phyloP scores from a whole-genome alignment of 108 stramenopile species.

The Cyclotella sp. region DNA sequence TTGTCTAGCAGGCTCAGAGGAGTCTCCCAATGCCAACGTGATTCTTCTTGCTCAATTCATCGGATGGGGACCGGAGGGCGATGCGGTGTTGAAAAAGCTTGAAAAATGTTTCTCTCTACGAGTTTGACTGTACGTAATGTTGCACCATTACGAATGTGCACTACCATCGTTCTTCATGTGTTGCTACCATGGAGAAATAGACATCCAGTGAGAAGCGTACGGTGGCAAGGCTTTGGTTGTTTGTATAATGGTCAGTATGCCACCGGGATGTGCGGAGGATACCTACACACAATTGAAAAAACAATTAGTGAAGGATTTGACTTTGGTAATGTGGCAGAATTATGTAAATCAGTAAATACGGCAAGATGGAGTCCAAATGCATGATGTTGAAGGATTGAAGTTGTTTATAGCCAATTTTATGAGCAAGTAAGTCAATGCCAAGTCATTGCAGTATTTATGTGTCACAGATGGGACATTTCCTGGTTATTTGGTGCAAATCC shows the following conservation, averaged over 20 bases:
- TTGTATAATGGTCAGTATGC: too few relatives aligned
- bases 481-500: slow-evolving; percentile 61
- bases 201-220: slow-evolving; percentile 27
- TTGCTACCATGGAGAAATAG: slow-evolving; percentile 44
- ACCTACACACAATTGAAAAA: slow-evolving; percentile 71
- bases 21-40: slow-evolving; percentile 67
- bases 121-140: slow-evolving; percentile 63
- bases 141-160: slow-evolving; percentile 55
- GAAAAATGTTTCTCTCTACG: slow-evolving; percentile 34
- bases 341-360: slow-evolving; percentile 68
- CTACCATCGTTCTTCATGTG: too few relatives aligned
- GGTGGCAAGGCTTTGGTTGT: too few relatives aligned
- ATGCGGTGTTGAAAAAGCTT: slow-evolving; percentile 57
- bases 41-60: slow-evolving; percentile 75
- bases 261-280: slow-evolving; percentile 64
- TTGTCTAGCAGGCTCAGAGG: slow-evolving; percentile 61
- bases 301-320: slow-evolving; percentile 37
- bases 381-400: slow-evolving; percentile 51
- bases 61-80: slow-evolving; percentile 74
- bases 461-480: slow-evolving; percentile 56
- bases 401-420: slow-evolving; percentile 55
- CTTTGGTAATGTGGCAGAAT: slow-evolving; percentile 82
- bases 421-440: slow-evolving; percentile 45
- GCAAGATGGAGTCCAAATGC: slow-evolving; percentile 52
- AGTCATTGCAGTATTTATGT: too few relatives aligned